Base-by-base conservation (phyloP, 169 alveolate species). In the Plasmodium inui region DNA sequence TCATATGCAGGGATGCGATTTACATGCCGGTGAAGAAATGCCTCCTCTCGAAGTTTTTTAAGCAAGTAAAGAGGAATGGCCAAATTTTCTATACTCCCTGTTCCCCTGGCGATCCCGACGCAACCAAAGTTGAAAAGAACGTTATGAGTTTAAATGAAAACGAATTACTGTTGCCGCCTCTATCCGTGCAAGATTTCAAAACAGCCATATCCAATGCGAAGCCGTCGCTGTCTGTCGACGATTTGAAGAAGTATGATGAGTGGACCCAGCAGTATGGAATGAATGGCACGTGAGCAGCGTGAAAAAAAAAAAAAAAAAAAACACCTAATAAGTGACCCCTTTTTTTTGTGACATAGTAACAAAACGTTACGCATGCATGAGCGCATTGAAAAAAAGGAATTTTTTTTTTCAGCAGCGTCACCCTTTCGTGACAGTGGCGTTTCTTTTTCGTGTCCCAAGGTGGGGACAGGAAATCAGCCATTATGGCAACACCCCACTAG, bases 81-180 rank as follows among this genome's bases (percentile, higher is more conserved):
- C 71, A 90, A 44, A 84, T 83, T n/a, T 96, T 71, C 83, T 95
- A 82, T 82, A 91, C 96, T 2, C 98, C 98, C 4, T 96, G 98
- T 71, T 94, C 97, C 37, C 97, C 98, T 5, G 98, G 95, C 37
- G 98, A 96, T 78, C 32, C 96, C 10, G 97, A 95, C 74, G 79
- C 83, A n/a, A 95, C 97, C 39, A 95, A 95, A 44, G 95, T 93
- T 28, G 96, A 96, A 80, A 95, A 96, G 94, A 79, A 93, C 46
- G 92, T 97, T 41, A 96, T 97, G 98, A 94, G 95, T 37, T 93
- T 97, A 44, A 97, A 96, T 57, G 96, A 96, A 19, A 94, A 96
- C 74, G 96, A 95, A 74, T 89, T 97, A 85, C 91, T 95, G 72
- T 95, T 96, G 19, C 98, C 98, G n/a, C 83, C 96, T 14, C 67